Conservation (phyloP, 257 asterid species). For the Coffea eugenioides region DNA sequence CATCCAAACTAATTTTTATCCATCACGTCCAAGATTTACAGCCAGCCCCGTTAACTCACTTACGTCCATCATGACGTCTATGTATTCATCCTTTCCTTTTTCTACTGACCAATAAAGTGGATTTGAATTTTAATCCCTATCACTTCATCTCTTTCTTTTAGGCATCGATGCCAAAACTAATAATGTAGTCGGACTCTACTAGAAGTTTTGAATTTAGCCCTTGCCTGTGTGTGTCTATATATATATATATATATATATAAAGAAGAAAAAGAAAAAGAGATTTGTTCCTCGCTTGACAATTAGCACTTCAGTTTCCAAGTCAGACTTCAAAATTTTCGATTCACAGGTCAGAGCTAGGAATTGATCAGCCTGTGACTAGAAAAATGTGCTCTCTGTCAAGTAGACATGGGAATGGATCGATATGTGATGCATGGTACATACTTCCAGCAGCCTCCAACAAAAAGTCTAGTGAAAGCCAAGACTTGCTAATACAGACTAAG, state of each 20-base stretch:
- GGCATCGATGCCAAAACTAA: not conserved
- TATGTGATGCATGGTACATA: no score
- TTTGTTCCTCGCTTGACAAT: not conserved
- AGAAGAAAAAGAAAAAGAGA: not conserved
- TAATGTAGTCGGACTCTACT: not conserved
- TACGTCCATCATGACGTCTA: not conserved
- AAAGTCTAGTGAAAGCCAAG: no score
- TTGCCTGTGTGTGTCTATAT: no score
- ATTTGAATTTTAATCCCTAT: no score
- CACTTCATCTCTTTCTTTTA: not conserved
- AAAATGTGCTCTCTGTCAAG: not conserved
- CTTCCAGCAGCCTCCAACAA: not conserved
- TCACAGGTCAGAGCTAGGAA: not conserved
- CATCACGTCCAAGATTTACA: no score
- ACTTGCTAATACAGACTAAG: not conserved
- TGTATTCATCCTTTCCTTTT: no score
- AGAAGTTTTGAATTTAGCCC: not conserved
- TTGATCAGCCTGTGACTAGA: not conserved
- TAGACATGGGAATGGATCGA: not conserved
- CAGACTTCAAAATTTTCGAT: not conserved
- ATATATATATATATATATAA: no score
- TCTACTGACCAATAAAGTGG: not conserved
- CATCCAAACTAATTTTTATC: no score
- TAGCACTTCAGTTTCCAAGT: not conserved
- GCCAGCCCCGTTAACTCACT: not conserved